These are phyloP conservation scores for Eucalyptus cloeziana DNA, from an alignment of 345 rosid species.

Conservation along the genomic window DNA sequence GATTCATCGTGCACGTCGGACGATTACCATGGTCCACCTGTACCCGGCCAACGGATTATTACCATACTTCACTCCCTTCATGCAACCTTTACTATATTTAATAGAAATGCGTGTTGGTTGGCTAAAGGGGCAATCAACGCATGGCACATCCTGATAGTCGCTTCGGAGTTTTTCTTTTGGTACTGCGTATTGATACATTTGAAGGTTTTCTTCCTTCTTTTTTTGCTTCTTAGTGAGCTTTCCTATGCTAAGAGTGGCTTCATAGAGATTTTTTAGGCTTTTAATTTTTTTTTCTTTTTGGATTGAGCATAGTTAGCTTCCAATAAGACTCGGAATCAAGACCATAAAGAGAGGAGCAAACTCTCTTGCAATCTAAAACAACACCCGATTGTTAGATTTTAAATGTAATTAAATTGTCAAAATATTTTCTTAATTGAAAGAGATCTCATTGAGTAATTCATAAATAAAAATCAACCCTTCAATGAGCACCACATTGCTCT, in stretches of 20 bases:
- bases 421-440: accelerated
- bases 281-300: no score
- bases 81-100: no score
- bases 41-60: no score
- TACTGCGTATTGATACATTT: neutral
- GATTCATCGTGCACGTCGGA: neutral
- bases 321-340: accelerated
- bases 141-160: accelerated
- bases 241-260: neutral
- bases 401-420: no score
- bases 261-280: no score
- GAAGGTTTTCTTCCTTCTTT: no score
- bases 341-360: neutral
- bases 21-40: neutral
- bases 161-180: accelerated
- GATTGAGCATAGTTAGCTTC: neutral
- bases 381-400: no score
- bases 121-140: neutral
- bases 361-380: neutral
- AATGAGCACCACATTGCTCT: neutral
- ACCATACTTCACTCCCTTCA: no score
- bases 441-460: neutral
- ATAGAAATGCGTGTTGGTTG: neutral
- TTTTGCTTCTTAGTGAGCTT: neutral
- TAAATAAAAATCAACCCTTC: no score